phyloP scores from a whole-genome alignment of 176 grass and related monocot species.

The Juncus effusus region DNA sequence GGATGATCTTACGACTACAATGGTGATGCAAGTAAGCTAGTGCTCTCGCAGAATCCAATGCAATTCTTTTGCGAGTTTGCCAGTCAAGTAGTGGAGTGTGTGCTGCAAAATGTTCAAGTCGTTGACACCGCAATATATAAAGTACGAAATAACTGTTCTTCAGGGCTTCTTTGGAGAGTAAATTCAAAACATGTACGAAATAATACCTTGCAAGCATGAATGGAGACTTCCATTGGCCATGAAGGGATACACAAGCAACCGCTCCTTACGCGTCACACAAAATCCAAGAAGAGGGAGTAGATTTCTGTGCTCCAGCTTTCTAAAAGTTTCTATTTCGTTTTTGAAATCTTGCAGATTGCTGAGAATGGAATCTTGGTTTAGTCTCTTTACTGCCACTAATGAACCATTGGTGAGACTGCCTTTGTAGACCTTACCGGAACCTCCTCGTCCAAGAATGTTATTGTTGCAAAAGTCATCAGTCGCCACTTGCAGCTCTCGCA shows the following conservation, averaged over 20 bases:
- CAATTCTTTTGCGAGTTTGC: conserved; percentile 63
- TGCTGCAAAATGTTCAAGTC: no score
- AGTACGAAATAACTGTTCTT: not conserved
- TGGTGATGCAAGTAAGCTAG: conserved; percentile 56
- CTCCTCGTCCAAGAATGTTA: conserved; percentile 65
- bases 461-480: conserved; percentile 56
- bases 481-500: conserved; percentile 66
- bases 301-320: conserved; percentile 59
- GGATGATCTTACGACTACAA: conserved; percentile 71
- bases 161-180: not conserved
- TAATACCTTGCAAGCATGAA: conserved; percentile 64
- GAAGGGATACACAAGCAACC: conserved; percentile 68
- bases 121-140: no score
- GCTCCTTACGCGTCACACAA: conserved; percentile 61
- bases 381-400: conserved; percentile 60
- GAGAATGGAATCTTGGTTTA: conserved; percentile 60
- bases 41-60: conserved; percentile 76
- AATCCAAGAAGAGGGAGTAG: conserved; percentile 63
- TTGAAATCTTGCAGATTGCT: conserved; percentile 70
- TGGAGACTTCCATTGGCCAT: conserved; percentile 75
- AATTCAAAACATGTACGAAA: not conserved
- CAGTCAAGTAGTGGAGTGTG: conserved; percentile 48
- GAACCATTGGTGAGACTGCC: conserved; percentile 63
- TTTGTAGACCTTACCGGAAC: conserved; percentile 77
- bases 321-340: conserved; percentile 64